A percentile compares a stretch with the other conserved stretches of the same genome.
phyloP scores from a whole-genome alignment of 108 stramenopile species.

The Skeletonema potamos region DNA sequence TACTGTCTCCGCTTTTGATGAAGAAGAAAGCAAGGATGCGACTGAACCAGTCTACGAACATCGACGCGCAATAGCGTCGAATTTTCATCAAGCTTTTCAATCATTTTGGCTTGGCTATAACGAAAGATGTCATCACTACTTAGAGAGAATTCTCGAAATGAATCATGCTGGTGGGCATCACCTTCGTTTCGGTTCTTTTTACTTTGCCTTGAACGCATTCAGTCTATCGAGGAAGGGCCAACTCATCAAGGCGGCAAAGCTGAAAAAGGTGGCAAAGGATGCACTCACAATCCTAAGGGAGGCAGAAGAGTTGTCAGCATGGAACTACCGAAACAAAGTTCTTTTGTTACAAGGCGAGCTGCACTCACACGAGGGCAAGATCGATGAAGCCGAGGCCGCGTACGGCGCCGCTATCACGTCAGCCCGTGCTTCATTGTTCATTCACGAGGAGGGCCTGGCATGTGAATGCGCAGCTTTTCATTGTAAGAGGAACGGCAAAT shows the following conservation, averaged over 20 bases:
- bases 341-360: conserved; percentile 16
- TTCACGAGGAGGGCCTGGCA: conserved; percentile 6
- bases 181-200: not conserved
- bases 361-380: not conserved
- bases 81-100: conserved; percentile 5
- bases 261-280: not conserved
- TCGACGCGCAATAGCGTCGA: not conserved
- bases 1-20: not conserved
- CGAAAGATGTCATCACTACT: conserved; percentile 9
- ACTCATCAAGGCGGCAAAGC: conserved; percentile 1
- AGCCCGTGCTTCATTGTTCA: not conserved
- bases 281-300: not conserved
- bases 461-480: conserved; percentile 3
- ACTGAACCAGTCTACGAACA: not conserved
- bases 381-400: not conserved
- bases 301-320: conserved; percentile 7
- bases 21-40: not conserved
- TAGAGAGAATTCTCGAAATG: conserved; percentile 1
- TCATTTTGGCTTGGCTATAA: conserved; percentile 21
- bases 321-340: conserved; percentile 32
- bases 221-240: not conserved
- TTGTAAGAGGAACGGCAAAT: not conserved
- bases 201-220: not conserved
- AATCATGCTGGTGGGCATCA: not conserved
- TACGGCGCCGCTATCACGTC: conserved; percentile 3